Evolutionary conservation across 1,284 basidiomycete species (phyloP).

Genomic region (Stygiomarasmius scandens): DNA sequence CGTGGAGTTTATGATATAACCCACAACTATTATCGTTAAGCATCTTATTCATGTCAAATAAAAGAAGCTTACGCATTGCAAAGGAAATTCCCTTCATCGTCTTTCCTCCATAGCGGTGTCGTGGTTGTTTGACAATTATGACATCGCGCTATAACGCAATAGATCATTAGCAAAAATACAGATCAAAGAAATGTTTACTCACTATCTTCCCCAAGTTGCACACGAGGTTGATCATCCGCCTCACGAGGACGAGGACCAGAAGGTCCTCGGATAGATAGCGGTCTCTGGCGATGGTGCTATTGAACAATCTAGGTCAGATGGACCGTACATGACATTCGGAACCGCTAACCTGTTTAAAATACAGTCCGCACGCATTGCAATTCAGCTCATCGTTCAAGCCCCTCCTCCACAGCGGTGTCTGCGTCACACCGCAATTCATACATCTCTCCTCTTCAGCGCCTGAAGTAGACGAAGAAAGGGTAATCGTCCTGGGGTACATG

Average conservation of each 20-base stretch:
- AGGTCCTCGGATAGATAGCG: not conserved
- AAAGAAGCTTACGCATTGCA: slow-evolving; percentile 13
- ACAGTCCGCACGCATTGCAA: not conserved
- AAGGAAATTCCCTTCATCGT: slow-evolving; percentile 13
- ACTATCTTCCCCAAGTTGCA: not conserved
- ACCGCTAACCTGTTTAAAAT: not conserved
- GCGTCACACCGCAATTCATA: not conserved
- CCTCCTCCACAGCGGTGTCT: not conserved
- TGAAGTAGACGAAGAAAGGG: not conserved
- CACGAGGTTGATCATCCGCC: not conserved
- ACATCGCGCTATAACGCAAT: not conserved
- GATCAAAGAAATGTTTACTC: not conserved
- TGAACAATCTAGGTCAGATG: not conserved
- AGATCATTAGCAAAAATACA: too few relatives aligned
- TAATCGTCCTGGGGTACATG: not conserved
- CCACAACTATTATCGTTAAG: slow-evolving; percentile 7
- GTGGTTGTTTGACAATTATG: slow-evolving; percentile 12
- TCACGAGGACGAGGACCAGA: not conserved
- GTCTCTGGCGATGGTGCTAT: not conserved
- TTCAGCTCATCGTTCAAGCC: not conserved
- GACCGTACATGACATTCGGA: not conserved
- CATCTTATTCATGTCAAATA: not conserved
- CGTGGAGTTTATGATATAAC: slow-evolving; percentile 14
- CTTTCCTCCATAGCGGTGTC: slow-evolving; percentile 13
- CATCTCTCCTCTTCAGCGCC: not conserved